Evolutionary conservation across 768 basidiomycete genomes (phyloP), one percentile per base, ranked within the genome.

Genomic region (Macrolepiota fuliginosa): DNA sequence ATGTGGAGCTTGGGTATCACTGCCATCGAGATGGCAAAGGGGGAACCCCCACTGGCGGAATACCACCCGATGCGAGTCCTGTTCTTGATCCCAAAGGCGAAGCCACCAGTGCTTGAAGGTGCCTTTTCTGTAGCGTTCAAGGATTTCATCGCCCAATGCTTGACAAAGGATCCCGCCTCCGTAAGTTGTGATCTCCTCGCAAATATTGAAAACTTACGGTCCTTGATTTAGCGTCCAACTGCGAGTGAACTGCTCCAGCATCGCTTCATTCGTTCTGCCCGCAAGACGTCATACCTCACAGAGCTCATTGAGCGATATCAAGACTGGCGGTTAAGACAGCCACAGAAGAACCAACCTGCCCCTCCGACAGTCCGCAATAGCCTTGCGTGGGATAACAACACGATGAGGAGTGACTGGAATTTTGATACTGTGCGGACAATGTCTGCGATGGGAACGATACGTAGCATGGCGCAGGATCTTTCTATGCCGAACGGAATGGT

Each of bases 1-100:
- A 89, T 98, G 81, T 98, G 96, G 96, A 95, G 92, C 71, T 77
- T 98, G 54, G 96, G 96, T 22, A 99, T 99, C 72, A 98, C 96
- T 1, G 95, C 94, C 57, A 97, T 98, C 54, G 96, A 98, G 79
- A 90, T 99, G 89, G 96, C 96, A 1, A 94, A 92, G 68, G 97
- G 97, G 47, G 95, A 98, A 68, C 97, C 97, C 0, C 97, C 97
- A 7, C 75, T 98, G 60, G 91, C 94, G 3, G 96, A 98, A 72
- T 96, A 98, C 72, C 97, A 98, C 69, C 97, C 96, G 0, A 98
- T 98, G 97, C 86, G 97, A 29, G 96, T 99, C 1, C 81, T 99
- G 57, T 98, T 98, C 79, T 81, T 98, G 52, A 99, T 98, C 64
- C 97, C 97, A 2, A 97, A 98, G 76, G 94, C 96, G 17, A 93